phyloP scores from a whole-genome alignment of 2,329 filamentous ascomycete genomes.

The Aureobasidium pullulans region DNA sequence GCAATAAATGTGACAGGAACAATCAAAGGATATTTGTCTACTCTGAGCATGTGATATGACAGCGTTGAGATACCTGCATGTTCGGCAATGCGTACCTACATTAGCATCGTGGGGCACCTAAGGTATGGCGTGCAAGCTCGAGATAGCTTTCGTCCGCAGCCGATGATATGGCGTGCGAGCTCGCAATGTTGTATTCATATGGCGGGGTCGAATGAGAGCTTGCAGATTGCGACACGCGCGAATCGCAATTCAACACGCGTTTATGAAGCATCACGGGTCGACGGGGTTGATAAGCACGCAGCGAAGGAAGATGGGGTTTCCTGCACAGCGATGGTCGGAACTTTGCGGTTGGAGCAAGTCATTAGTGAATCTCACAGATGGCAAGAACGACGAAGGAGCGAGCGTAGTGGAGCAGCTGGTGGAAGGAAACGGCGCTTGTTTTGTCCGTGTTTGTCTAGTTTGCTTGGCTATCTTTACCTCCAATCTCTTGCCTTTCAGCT shows the following conservation, averaged over 20 bases:
- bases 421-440: not conserved
- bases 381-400: too few species aligned
- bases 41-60: not conserved
- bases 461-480: not conserved
- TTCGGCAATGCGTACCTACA: not conserved
- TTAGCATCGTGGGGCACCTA: not conserved
- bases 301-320: too few species aligned
- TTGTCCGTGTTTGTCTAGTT: not conserved
- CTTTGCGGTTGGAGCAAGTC: too few species aligned
- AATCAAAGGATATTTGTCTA: not conserved
- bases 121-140: constrained; percentile 4
- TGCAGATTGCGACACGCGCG: not conserved
- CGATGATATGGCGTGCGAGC: constrained; percentile 2
- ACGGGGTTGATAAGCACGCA: not conserved
- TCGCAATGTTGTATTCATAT: not conserved
- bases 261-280: not conserved
- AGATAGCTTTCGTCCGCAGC: not conserved
- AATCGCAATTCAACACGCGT: not conserved
- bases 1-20: not conserved
- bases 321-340: too few species aligned
- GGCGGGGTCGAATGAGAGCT: not conserved
- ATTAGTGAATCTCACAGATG: not conserved
- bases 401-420: not conserved
- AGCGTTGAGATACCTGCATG: not conserved
- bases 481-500: not conserved